Conservation (phyloP, 176 grass and related monocot genomes). For the Hyparrhenia diplandra region DNA sequence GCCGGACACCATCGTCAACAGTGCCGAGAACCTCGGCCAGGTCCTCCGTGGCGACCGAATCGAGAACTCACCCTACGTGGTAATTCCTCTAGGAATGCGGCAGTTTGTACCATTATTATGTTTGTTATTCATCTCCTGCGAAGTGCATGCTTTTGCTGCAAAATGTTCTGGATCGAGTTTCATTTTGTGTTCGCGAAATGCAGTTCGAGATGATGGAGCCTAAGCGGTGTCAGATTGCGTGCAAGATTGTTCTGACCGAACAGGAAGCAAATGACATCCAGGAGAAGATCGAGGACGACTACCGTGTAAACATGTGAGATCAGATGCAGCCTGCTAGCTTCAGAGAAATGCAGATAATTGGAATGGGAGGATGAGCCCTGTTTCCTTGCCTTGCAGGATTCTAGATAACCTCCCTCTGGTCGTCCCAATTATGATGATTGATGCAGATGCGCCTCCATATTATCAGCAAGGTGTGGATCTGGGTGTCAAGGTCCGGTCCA, state of each 20-base stretch:
- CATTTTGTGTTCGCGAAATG: background rate
- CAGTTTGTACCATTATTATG: background rate
- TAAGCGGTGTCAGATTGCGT: slow-evolving; percentile 67
- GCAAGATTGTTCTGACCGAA: slow-evolving; percentile 51
- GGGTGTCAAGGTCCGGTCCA: slow-evolving; percentile 60
- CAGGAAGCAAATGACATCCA: slow-evolving; percentile 50
- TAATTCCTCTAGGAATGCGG: background rate
- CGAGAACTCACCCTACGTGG: slow-evolving; percentile 66
- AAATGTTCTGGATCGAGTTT: background rate
- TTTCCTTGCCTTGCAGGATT: slow-evolving; percentile 48
- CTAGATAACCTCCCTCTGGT: slow-evolving; percentile 86
- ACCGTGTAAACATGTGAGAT: slow-evolving; percentile 84
- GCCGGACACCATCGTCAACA: slow-evolving; percentile 54
- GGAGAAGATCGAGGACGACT: slow-evolving; percentile 84
- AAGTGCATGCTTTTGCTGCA: background rate
- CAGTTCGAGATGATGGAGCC: slow-evolving; percentile 89
- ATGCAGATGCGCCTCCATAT: slow-evolving; percentile 30
- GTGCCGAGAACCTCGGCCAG: slow-evolving; percentile 89
- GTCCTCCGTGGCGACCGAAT: slow-evolving; percentile 79
- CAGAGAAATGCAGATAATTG: background rate
- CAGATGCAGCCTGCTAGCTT: background rate
- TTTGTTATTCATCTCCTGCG: background rate
- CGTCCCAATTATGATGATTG: slow-evolving; percentile 42
- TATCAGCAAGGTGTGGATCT: slow-evolving; percentile 74
- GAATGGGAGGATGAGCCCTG: background rate